Evolutionary conservation across 306 rosid species (phyloP), one percentile per base, ranked within the genome.

Genomic region (Quillaja saponaria): DNA sequence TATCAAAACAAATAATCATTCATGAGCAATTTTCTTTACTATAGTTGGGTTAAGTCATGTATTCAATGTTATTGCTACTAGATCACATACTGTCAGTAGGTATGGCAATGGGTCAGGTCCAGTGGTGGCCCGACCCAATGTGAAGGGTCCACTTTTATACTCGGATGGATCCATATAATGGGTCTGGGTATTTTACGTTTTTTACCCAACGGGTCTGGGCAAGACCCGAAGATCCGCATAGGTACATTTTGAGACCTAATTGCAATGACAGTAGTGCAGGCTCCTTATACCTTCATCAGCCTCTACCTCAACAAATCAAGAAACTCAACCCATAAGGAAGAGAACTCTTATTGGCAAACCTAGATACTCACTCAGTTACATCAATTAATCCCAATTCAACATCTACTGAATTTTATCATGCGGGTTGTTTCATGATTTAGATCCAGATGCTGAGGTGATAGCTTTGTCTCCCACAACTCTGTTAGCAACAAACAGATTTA

Each of bases 371-470:
- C 31, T 25, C 31, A 25, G 3, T 25, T 25, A 25, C 4, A 25
- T 25, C 31, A 25, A 25, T 25, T 4, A 2, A 4, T n/a, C n/a
- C n/a, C n/a, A n/a, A 10, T 55, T 55, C n/a, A 8, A 9, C 10
- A 16, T 2, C 9, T 18, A 8, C 11, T 39, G 4, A 11, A 8
- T 39, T 34, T 55, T 57, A 28, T 57, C 45, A 40, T 28, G 50
- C 31, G 20, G 21, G 34, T 14, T 25, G 2, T 2, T 12, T 39
- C 7, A 1, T 45, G 8, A 21, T 67, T 61, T 76, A 90, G 97
- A 90, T 81, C 97, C 97, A 47, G 94, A 79, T 6, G 92, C 95
- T 3, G 95, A 90, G 73, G 97, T 90, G 41, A 71, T 90, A 69
- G 95, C 95, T n/a, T 74, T 90, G 75, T 81, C 81, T 20, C 95